A percentile compares a stretch with the other conserved stretches of the same genome.
Conservation (phyloP, 2,329 filamentous ascomycete species). For the Metarhizium album region DNA sequence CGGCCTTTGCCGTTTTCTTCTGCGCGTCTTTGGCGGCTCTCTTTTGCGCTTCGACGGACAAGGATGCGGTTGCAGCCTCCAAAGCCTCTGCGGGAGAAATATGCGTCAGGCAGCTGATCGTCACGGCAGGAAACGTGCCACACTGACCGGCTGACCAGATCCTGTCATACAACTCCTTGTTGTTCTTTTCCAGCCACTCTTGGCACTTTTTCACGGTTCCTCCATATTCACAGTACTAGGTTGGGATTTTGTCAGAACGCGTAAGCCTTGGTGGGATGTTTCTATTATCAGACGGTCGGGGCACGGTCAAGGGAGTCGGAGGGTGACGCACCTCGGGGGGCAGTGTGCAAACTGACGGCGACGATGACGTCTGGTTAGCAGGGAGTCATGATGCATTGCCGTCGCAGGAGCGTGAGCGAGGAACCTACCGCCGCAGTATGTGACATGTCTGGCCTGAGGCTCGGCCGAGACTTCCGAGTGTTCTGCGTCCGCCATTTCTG, state of each 20-base stretch:
- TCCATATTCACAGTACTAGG: slow-evolving; percentile 95
- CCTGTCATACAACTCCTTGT: slow-evolving; percentile 61
- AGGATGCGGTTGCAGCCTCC: slow-evolving; percentile 70
- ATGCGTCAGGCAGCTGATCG: neutral
- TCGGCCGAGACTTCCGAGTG: slow-evolving; percentile 32
- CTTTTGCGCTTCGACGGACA: slow-evolving; percentile 87
- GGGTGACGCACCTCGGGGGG: slow-evolving; percentile 47
- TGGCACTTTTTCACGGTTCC: slow-evolving; percentile 94
- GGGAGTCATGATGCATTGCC: slow-evolving; percentile 9
- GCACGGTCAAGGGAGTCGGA: neutral
- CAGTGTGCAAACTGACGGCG: slow-evolving; percentile 46
- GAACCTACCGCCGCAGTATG: slow-evolving; percentile 48
- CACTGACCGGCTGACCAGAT: slow-evolving; percentile 76
- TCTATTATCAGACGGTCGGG: neutral
- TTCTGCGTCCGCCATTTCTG: slow-evolving; percentile 44
- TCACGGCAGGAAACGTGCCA: neutral
- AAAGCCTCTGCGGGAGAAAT: slow-evolving; percentile 51
- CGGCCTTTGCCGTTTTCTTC: slow-evolving; percentile 94
- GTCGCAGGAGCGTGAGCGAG: neutral
- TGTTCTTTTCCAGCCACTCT: slow-evolving; percentile 77
- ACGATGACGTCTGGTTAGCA: slow-evolving; percentile 8
- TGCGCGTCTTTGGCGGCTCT: slow-evolving; percentile 90
- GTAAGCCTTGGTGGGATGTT: neutral
- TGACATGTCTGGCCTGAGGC: slow-evolving; percentile 39
- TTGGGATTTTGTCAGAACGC: neutral